These are phyloP conservation scores for Oidium heveae DNA, from an alignment of 2,329 filamentous ascomycete genomes.

Conservation along the genomic window DNA sequence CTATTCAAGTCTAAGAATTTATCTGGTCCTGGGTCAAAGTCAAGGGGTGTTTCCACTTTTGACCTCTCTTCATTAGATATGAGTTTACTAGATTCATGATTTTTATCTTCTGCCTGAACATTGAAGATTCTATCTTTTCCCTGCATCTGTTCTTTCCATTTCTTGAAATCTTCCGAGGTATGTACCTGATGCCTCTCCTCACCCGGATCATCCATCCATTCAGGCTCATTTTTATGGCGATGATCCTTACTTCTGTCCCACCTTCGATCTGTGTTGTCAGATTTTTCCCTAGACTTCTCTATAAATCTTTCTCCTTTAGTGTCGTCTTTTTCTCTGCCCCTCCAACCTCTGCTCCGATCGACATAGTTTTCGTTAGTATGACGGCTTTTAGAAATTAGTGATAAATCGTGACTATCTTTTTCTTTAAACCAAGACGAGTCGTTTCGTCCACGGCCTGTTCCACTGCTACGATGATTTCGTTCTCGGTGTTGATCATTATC, in stretches of 20 bases:
- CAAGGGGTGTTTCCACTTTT: constrained; percentile 26
- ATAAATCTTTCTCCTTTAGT: not conserved
- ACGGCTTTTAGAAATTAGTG: constrained; percentile 11
- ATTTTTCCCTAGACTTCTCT: constrained; percentile 12
- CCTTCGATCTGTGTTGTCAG: constrained; percentile 8
- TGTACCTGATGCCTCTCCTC: constrained; percentile 45
- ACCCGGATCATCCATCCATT: constrained; percentile 62
- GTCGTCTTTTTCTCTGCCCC: constrained; percentile 18
- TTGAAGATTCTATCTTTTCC: constrained; percentile 11
- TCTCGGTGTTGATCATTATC: constrained; percentile 23
- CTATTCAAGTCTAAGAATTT: constrained; percentile 44
- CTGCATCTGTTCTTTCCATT: constrained; percentile 71
- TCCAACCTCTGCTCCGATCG: constrained; percentile 15
- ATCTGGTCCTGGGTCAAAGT: constrained; percentile 43
- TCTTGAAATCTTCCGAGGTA: constrained; percentile 78
- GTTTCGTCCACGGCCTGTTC: constrained; percentile 35
- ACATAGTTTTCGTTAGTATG: constrained; percentile 13
- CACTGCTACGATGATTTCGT: constrained; percentile 33
- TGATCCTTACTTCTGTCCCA: constrained; percentile 21
- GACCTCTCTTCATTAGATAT: constrained; percentile 20
- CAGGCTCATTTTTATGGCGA: constrained; percentile 54
- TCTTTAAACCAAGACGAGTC: constrained; percentile 50
- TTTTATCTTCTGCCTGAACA: not conserved
- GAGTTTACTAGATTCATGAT: constrained; percentile 13
- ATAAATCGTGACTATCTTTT: constrained; percentile 18